Evolutionary conservation across 257 asterid species (phyloP), one percentile per base, ranked within the genome.

Genomic region (Leptodermis oblonga): DNA sequence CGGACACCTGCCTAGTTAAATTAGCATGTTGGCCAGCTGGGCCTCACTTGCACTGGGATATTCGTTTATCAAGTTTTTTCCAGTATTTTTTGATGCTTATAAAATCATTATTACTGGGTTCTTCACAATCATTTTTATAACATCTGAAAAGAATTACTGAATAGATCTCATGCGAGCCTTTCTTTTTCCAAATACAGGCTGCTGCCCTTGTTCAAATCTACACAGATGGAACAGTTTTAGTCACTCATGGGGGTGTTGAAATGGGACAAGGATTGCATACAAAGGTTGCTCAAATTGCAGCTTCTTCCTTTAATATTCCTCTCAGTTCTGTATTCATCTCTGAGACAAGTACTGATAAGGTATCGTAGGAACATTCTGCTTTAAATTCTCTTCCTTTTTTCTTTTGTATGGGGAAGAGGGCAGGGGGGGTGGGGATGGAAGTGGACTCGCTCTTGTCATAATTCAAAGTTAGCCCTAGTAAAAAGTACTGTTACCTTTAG

Each of bases 201-300:
- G 99, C 97, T 75, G 97, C 99, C 67, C 95, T 93, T 70, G 99
- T 93, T 78, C 97, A 93, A 70, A 89, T 93, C 14, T 93, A 93
- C 81, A 93, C 97, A 8, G 99, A 93, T 81, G 99, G 99, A 79
- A 93, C 99, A 51, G 96, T 88, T 73, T 79, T 93, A 77, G 96
- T 93, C 49, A 93, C 97, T 39, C 99, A 93, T 63, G 99, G 99
- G 11, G 99, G 99, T 62, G 97, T 93, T 23, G 99, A 93, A 81
- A 93, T 93, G 99, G 99, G 99, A 61, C 99, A 93, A 74, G 97
- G 99, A 74, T 82, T 93, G 87, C 99, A 93, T 76, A 93, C 99
- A 56, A 93, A 93, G 84, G 87, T 93, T 69, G 97, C 97, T 55
- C 99, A 93, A 81, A 79, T 93, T 65, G 99, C 99, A 76, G 99